Conservation (phyloP, 768 basidiomycete species). For the Trametopsis cervina region DNA sequence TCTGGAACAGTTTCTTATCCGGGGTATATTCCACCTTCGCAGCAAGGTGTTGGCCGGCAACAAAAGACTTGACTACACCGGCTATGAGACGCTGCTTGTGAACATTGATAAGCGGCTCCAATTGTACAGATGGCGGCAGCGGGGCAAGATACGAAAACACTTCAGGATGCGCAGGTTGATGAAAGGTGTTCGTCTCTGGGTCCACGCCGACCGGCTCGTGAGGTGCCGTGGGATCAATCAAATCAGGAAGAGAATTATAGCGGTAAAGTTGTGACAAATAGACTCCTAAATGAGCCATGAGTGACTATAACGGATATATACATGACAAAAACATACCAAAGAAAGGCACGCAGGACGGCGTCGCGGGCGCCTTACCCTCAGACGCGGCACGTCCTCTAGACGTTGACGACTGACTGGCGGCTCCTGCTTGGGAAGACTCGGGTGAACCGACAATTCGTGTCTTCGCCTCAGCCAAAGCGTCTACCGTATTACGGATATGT, state of each 20-base stretch:
- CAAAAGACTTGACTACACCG: slow-evolving; percentile 70
- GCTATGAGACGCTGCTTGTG: slow-evolving; percentile 84
- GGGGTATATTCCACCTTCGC: slow-evolving; percentile 60
- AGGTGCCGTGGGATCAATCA: slow-evolving; percentile 80
- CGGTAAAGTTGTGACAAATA: slow-evolving; percentile 69
- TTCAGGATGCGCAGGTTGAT: slow-evolving; percentile 67
- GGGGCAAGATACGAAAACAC: slow-evolving; percentile 69
- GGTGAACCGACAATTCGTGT: slow-evolving; percentile 48
- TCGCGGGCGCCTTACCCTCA: slow-evolving; percentile 33
- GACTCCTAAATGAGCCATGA: slow-evolving; percentile 46
- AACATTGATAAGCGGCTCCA: slow-evolving; percentile 83
- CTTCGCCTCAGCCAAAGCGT: slow-evolving; percentile 60
- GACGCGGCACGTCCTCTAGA: slow-evolving; percentile 30
- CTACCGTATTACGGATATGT: slow-evolving; percentile 60
- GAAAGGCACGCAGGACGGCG: slow-evolving; percentile 72
- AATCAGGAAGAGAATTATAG: slow-evolving; percentile 62
- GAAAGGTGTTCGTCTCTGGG: slow-evolving; percentile 52
- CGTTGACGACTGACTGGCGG: slow-evolving; percentile 28
- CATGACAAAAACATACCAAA: slow-evolving; percentile 45
- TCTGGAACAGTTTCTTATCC: slow-evolving; percentile 73
- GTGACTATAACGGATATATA: not conserved
- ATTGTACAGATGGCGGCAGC: slow-evolving; percentile 68
- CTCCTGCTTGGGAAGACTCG: slow-evolving; percentile 43
- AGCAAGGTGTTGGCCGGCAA: slow-evolving; percentile 79
- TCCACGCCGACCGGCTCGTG: slow-evolving; percentile 62